Conservation (phyloP, 2,329 filamentous ascomycete species). For the Diaporthe citrichinensis region DNA sequence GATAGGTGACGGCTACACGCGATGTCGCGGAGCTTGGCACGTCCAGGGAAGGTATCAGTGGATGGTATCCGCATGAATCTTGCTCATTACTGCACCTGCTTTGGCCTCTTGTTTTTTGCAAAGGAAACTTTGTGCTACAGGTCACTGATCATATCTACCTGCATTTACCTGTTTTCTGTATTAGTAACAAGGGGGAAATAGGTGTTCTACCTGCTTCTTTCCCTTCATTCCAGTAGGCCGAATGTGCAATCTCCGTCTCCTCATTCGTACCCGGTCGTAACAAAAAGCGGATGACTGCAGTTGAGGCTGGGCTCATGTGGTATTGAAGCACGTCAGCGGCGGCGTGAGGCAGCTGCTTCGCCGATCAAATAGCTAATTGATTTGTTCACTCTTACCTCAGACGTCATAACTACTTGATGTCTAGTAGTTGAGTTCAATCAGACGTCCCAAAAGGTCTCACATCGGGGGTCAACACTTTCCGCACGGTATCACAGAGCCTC, state of each 20-base stretch:
- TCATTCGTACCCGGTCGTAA: not conserved
- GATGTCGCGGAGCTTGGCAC: slow-evolving; percentile 1
- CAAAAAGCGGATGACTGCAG: not conserved
- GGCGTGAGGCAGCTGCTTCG: not conserved
- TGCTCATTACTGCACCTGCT: not conserved
- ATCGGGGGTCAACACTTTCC: not conserved
- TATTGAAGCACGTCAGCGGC: not conserved
- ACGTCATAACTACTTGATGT: not conserved
- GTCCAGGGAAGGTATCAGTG: slow-evolving; percentile 7
- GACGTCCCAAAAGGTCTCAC: not conserved
- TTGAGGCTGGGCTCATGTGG: not conserved
- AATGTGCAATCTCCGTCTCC: not conserved
- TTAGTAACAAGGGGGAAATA: not conserved
- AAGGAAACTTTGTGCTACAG: not conserved
- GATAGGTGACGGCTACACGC: not conserved
- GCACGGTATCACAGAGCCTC: not conserved
- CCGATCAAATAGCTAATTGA: not conserved
- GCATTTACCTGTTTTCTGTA: not conserved
- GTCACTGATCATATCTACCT: not conserved
- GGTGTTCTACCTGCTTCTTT: not conserved
- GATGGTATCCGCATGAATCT: not conserved
- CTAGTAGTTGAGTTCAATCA: not conserved
- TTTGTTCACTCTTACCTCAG: not conserved
- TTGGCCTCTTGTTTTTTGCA: not conserved
- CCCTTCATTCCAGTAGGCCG: not conserved